Conservation (phyloP, 2,329 filamentous ascomycete species). For the Sarocladium oryzae region DNA sequence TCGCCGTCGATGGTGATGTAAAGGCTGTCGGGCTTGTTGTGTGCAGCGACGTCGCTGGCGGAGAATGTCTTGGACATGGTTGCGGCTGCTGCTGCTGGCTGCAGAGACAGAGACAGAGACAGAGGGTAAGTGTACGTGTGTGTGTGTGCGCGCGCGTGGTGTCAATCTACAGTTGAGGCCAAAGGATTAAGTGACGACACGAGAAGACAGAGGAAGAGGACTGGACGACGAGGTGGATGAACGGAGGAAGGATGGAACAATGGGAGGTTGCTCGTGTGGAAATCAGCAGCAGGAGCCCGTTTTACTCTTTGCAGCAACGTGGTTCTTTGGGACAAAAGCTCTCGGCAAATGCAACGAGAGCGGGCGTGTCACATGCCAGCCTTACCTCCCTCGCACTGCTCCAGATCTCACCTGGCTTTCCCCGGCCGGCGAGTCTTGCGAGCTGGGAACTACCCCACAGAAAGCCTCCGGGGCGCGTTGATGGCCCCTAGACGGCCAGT, state of each 20-base stretch:
- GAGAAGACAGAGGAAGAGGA: neutral
- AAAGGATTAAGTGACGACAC: too few species aligned
- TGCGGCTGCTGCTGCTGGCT: neutral
- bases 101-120: neutral
- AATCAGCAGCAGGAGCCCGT: neutral
- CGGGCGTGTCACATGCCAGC: slow-evolving; percentile 1
- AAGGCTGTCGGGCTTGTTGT: slow-evolving; percentile 80
- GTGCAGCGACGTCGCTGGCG: slow-evolving; percentile 77
- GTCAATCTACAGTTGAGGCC: too few species aligned
- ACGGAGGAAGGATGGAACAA: neutral
- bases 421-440: neutral
- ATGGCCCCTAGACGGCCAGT: too few species aligned
- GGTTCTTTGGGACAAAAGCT: neutral
- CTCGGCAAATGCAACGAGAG: neutral
- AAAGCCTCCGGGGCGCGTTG: neutral
- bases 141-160: slow-evolving; percentile 1
- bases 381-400: neutral
- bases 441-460: neutral
- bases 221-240: neutral
- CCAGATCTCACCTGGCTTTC: neutral
- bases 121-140: too few species aligned
- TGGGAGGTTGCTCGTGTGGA: neutral
- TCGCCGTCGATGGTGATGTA: slow-evolving; percentile 92
- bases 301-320: slow-evolving; percentile 1
- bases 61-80: slow-evolving; percentile 86